Evolutionary conservation across 2,329 filamentous ascomycete species (phyloP).

Genomic region (Laburnicola sp.): DNA sequence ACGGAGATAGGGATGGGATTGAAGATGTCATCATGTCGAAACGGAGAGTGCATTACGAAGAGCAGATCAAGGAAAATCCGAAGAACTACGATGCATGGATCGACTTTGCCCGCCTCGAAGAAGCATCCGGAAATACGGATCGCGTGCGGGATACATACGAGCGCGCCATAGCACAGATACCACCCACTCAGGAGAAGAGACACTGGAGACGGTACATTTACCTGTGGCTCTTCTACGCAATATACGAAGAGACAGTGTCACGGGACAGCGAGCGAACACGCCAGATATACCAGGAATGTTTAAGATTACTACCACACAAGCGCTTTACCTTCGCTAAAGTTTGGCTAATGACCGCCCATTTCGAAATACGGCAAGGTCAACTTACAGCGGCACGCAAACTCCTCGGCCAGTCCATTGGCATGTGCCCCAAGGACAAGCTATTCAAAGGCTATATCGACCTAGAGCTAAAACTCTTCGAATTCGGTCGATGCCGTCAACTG

Average conservation of each 20-base stretch:
- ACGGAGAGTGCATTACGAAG: constrained; percentile 88
- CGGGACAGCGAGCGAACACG: constrained; percentile 77
- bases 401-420: constrained; percentile 84
- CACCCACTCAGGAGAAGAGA: constrained; percentile 92
- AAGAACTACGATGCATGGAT: constrained; percentile 99
- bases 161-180: constrained; percentile 90
- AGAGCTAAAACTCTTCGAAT: constrained; percentile 92
- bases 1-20: constrained; percentile 87
- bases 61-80: constrained; percentile 88
- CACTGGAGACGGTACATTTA: constrained; percentile 98
- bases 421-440: constrained; percentile 93
- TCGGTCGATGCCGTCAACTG: constrained; percentile 83
- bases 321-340: constrained; percentile 97
- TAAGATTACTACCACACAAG: constrained; percentile 89
- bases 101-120: constrained; percentile 89
- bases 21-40: constrained; percentile 97
- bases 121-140: constrained; percentile 78
- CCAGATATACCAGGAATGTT: constrained; percentile 87
- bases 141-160: constrained; percentile 92
- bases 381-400: constrained; percentile 82
- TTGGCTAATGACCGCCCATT: constrained; percentile 91
- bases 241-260: constrained; percentile 89
- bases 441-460: constrained; percentile 93
- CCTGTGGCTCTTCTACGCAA: constrained; percentile 94
- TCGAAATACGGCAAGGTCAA: constrained; percentile 86